A percentile compares a stretch with the other conserved stretches of the same genome.
phyloP scores from a whole-genome alignment of 2,329 filamentous ascomycete genomes.

The Tolypocladium inflatum region DNA sequence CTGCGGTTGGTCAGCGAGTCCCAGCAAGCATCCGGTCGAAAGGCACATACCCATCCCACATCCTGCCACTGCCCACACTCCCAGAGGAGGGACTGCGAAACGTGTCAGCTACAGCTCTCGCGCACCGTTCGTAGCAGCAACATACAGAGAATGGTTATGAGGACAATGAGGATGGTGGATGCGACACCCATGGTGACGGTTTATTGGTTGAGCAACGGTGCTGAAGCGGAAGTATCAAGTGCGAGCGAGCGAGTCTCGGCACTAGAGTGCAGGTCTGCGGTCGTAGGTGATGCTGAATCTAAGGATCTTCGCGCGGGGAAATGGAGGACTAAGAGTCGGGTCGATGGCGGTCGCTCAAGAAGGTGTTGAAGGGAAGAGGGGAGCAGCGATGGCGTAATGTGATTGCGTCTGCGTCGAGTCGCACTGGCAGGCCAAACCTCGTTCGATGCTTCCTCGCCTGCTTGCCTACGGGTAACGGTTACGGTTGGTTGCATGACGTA shows the following conservation, averaged over 20 bases:
- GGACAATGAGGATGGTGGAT: slow-evolving; percentile 37
- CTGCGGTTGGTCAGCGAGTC: slow-evolving; percentile 20
- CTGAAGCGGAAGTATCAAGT: neutral
- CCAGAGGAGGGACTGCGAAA: slow-evolving; percentile 53
- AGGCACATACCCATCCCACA: slow-evolving; percentile 44
- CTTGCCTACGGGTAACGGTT: neutral
- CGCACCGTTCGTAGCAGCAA: slow-evolving; percentile 3
- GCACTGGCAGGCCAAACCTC: neutral
- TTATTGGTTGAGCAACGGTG: neutral
- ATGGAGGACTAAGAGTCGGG: neutral
- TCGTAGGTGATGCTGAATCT: neutral
- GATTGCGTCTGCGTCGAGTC: slow-evolving; percentile 3
- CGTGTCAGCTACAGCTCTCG: slow-evolving; percentile 9
- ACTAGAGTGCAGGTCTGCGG: neutral
- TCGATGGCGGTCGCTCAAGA: neutral
- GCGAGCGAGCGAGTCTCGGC: neutral
- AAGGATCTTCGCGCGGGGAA: neutral
- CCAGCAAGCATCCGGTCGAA: neutral
- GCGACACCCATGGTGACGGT: slow-evolving; percentile 35
- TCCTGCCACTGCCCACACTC: slow-evolving; percentile 54
- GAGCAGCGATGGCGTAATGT: slow-evolving; percentile 5
- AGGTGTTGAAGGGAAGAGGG: neutral
- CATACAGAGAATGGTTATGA: slow-evolving; percentile 45
- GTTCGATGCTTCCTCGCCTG: neutral
- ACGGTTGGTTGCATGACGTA: neutral